These are phyloP conservation scores for Penicillium sclerotigenum DNA, from an alignment of 2,329 filamentous ascomycete species.

Conservation along the genomic window DNA sequence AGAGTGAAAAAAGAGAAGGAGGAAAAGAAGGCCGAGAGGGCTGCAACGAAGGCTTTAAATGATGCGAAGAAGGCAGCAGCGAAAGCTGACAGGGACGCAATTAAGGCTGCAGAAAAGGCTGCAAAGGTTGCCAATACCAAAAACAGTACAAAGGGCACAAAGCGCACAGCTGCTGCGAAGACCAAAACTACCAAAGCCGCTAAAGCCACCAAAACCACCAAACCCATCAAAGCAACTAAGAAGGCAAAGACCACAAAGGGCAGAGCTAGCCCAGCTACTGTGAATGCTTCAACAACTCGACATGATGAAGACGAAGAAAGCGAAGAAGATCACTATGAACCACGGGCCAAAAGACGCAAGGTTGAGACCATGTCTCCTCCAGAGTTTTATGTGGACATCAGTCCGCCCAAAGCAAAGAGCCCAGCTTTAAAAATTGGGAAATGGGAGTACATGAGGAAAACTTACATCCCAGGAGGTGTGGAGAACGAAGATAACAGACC, in stretches of 20 bases:
- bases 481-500: neutral
- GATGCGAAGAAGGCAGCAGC: neutral
- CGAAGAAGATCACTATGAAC: neutral
- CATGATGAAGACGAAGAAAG: constrained; percentile 3
- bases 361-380: neutral
- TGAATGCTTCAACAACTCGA: neutral
- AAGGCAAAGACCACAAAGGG: neutral
- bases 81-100: neutral
- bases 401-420: neutral
- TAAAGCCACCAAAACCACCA: neutral
- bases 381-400: neutral
- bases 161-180: neutral
- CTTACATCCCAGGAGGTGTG: neutral
- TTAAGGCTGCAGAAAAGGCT: neutral
- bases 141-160: neutral
- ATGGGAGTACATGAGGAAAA: neutral
- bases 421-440: neutral
- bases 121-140: neutral
- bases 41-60: neutral
- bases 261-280: neutral
- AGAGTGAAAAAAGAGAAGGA: neutral
- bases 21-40: neutral
- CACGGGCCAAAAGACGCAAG: neutral
- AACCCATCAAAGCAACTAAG: neutral
- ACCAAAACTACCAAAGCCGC: neutral